Percentiles rank a stretch among this genome's conserved stretches.
These are phyloP conservation scores for Protea cynaroides DNA, from an alignment of 164 flowering plant genomes.

Conservation along the genomic window DNA sequence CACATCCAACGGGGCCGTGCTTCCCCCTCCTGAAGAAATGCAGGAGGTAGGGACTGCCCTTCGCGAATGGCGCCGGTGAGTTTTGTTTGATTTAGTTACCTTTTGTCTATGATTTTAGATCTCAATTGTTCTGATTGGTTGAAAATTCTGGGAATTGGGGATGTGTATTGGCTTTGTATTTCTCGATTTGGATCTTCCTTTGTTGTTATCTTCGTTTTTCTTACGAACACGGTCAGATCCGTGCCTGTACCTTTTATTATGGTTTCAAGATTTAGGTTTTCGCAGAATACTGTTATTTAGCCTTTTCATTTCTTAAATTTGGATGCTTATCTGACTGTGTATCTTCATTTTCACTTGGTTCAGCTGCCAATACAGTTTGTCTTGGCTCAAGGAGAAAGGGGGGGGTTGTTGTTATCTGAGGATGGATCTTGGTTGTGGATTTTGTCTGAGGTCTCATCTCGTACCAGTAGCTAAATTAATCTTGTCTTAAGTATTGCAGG, in stretches of 20 bases:
- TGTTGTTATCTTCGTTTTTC: not conserved
- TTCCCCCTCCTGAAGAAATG: slow-evolving; percentile 85
- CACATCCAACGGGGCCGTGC: slow-evolving; percentile 69
- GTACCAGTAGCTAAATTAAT: not conserved
- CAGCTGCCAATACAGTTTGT: too few relatives aligned
- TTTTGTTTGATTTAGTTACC: not conserved
- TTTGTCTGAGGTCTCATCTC: too few relatives aligned
- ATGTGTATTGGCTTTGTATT: not conserved
- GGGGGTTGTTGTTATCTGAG: too few relatives aligned
- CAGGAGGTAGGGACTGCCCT: slow-evolving; percentile 79
- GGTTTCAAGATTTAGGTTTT: too few relatives aligned
- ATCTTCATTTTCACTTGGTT: not conserved
- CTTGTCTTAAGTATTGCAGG: not conserved
- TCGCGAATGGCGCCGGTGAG: slow-evolving; percentile 92
- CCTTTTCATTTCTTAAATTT: not conserved
- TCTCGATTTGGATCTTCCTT: not conserved
- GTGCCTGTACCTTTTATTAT: not conserved
- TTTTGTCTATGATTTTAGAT: not conserved
- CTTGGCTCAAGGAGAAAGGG: too few relatives aligned
- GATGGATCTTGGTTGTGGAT: too few relatives aligned
- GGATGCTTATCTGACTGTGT: not conserved
- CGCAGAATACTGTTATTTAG: not conserved
- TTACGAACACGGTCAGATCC: not conserved
- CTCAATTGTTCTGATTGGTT: slow-evolving; percentile 6
- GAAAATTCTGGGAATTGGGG: not conserved